Evolutionary conservation across 2,329 filamentous ascomycete species (phyloP), one percentile per base, ranked within the genome.

Genomic region (Aspergillus udagawae): DNA sequence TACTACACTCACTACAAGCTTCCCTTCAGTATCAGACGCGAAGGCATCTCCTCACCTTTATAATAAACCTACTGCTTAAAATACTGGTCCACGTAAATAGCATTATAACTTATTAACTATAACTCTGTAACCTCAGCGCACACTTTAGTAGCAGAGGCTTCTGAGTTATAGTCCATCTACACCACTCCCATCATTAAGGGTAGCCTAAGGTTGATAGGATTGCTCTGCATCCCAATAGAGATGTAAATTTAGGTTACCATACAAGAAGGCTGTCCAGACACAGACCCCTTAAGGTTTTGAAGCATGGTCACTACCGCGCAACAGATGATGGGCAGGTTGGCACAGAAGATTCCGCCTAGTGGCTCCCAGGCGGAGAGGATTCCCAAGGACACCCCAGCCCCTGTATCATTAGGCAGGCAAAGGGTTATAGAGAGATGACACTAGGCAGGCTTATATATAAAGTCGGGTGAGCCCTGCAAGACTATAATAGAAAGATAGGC

Each of bases 311-410:
- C 49, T 1, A 54, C 17, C 0, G 54, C 35, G 5, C 54, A 51
- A 10, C 57, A 54, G n/a, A 50, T 52, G 3, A 59, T n/a, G 3
- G 57, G 57, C 1, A 59, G 52, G 25, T 57, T 59, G 20, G 57
- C 54, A 44, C 57, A 59, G 45, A 59, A 49, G 1, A 59, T 59
- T 0, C 51, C 57, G 8, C 54, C 57, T 1, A 59, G 52, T 7
- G 57, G 54, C 25, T 59, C 57, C 57, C 57, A 59, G 12, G 50
- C 54, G 1, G 57, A 59, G 25, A 59, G 49, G 27, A 59, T 57
- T 10, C 51, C 42, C 0, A 59, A 49, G 17, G 54, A 32, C 29
- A 57, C 57, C 17, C 51, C 44, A 27, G 35, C 49, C 52, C 54
- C 52, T 54, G 32, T 32, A 20, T 14, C 10, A 38, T 7, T 52